Evolutionary conservation across 495 filamentous ascomycete genomes (phyloP).

Genomic region (Echria macrotheca): DNA sequence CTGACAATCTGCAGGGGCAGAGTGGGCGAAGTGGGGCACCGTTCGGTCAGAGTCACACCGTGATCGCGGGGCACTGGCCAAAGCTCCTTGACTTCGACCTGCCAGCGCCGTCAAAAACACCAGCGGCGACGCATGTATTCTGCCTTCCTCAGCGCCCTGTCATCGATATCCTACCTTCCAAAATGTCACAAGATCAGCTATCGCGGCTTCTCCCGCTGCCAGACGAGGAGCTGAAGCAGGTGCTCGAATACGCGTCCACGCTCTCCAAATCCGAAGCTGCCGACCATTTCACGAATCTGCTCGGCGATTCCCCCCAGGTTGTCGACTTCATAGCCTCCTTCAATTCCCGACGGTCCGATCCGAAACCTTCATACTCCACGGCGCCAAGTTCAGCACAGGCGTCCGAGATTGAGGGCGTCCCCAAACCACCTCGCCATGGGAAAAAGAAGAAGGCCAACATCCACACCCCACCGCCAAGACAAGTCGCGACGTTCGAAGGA

Average conservation of each 20-base stretch:
- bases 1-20: no score
- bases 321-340: slow-evolving; percentile 91
- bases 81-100: no score
- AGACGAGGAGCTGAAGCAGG: slow-evolving; percentile 72
- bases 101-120: no score
- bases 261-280: slow-evolving; percentile 66
- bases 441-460: slow-evolving; percentile 56
- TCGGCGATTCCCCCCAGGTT: slow-evolving; percentile 79
- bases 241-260: slow-evolving; percentile 71
- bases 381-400: slow-evolving; percentile 19
- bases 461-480: slow-evolving; percentile 61
- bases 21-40: no score
- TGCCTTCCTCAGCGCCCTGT: no score
- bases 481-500: slow-evolving; percentile 47
- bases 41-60: no score
- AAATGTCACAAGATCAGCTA: slow-evolving; percentile 66
- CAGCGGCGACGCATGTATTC: no score
- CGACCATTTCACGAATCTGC: slow-evolving; percentile 78
- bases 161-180: no score
- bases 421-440: slow-evolving; percentile 22
- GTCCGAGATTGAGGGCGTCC: slow-evolving; percentile 28
- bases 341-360: slow-evolving; percentile 62
- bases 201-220: slow-evolving; percentile 76
- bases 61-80: no score
- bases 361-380: slow-evolving; percentile 16